Percentiles rank a stretch among this genome's conserved stretches.
phyloP scores from a whole-genome alignment of 345 rosid genomes.

The Luvunga scandens region DNA sequence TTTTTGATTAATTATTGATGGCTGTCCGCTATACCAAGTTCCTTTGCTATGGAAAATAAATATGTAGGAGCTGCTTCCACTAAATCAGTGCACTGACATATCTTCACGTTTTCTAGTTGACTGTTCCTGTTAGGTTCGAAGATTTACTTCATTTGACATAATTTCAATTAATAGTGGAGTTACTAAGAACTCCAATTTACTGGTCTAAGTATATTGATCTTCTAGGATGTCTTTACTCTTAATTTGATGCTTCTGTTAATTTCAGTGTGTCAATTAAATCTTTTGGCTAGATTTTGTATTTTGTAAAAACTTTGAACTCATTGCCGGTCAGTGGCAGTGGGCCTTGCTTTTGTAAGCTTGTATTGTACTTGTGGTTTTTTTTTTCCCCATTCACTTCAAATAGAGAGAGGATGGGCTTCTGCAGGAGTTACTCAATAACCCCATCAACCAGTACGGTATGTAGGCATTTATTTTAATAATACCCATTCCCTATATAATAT shows the following conservation, averaged over 20 bases:
- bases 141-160: not conserved
- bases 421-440: conserved; percentile 95
- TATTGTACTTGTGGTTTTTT: conserved; percentile 48
- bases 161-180: not conserved
- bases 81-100: not conserved
- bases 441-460: conserved; percentile 97
- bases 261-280: conserved; percentile 5
- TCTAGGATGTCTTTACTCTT: conserved; percentile 10
- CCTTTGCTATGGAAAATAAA: not conserved
- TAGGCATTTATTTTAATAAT: conserved; percentile 66
- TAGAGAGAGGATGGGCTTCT: conserved; percentile 99
- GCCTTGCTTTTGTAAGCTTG: conserved; percentile 35
- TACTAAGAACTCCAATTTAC: not conserved
- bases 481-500: conserved; percentile 54
- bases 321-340: conserved; percentile 23
- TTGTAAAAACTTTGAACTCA: conserved; percentile 9
- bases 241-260: conserved; percentile 23
- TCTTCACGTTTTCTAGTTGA: not conserved
- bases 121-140: not conserved
- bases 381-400: conserved; percentile 79
- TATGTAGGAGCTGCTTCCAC: not conserved
- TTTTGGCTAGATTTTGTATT: conserved; percentile 7
- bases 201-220: conserved; percentile 7
- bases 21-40: too few relatives aligned
- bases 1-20: not conserved